Evolutionary conservation across 257 asterid genomes (phyloP), one percentile per base, ranked within the genome.

Genomic region (Nicotiana paniculata): DNA sequence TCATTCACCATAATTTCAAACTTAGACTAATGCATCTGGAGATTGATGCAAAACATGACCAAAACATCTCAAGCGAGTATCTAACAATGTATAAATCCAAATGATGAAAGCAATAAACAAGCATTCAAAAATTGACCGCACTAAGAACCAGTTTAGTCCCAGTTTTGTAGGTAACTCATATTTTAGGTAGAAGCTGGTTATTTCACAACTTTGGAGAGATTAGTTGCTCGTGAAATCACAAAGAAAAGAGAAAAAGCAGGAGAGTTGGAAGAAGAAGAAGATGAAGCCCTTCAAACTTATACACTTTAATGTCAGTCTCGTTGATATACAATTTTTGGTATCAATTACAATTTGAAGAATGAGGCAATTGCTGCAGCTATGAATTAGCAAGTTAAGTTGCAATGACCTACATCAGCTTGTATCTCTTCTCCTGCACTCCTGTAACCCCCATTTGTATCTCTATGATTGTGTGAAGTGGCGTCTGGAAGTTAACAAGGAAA

Each of bases 401-500:
- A 80, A 64, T 12, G 35, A 16, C 43, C 81, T 80, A 90, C 99
- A 96, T 94, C 84, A 96, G 93, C 88, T 96, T 96, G 92, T 96
- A 96, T 81, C 99, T 87, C 91, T 96, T 94, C 90, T 96, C 99
- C 85, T 92, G 99, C 79, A 96, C 96, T n/a, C 99, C 99, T 2
- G 97, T 91, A 4, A 96, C 99, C 82, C 99, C 99, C 99, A 96
- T 96, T 82, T 96, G 98, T 85, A 96, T 96, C 91, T 96, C 99
- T 84, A 96, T 96, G 75, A 96, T 96, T 30, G 99, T 96, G 89
- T 96, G 98, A 68, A 96, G 97, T 4, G 99, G 97, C 91, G 91
- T 83, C 99, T 96, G 95, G 86, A 84, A 80, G 83, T 83, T 58
- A 28, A 75, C 9, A 75, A 51, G 43, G 37, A 75, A 26, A 75